Percentiles rank a stretch among this genome's conserved stretches.
Evolutionary conservation across 371 early-diverging fungal genomes (phyloP).

Genomic region (Rhizopus sp.): DNA sequence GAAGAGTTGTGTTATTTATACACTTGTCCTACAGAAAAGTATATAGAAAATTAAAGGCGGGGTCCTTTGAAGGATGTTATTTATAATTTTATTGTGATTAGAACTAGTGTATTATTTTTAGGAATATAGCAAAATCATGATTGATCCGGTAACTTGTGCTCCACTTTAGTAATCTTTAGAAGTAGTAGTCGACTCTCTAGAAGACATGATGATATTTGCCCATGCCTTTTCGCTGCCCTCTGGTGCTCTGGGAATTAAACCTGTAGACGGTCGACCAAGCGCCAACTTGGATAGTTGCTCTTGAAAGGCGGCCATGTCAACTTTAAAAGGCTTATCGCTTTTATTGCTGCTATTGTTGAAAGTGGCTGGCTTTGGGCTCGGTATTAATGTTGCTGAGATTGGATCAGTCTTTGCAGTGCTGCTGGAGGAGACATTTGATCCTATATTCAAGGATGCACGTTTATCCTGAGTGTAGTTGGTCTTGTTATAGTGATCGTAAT

Average conservation of each 20-base stretch:
- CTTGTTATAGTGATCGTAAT: too few species aligned
- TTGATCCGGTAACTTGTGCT: too few species aligned
- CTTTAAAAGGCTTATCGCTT: neutral
- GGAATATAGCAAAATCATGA: neutral
- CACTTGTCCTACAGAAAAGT: too few species aligned
- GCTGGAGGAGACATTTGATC: neutral
- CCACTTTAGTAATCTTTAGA: neutral
- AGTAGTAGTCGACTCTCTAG: neutral
- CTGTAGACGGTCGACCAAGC: slow-evolving; percentile 19
- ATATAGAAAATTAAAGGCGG: too few species aligned
- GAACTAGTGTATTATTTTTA: too few species aligned
- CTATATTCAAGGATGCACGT: too few species aligned
- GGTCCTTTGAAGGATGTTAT: too few species aligned
- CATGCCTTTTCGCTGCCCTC: slow-evolving; percentile 21
- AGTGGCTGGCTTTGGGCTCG: neutral
- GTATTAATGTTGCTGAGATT: neutral
- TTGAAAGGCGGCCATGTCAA: slow-evolving; percentile 26
- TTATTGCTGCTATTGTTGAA: neutral
- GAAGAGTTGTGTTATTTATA: too few species aligned
- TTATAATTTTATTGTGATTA: too few species aligned
- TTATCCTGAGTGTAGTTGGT: too few species aligned
- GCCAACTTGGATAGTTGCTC: slow-evolving; percentile 31
- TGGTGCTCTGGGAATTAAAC: slow-evolving; percentile 30
- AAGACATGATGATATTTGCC: slow-evolving; percentile 16
- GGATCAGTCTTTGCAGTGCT: neutral